Conservation (phyloP, 2,329 filamentous ascomycete species). For the Alternaria gansuensis region DNA sequence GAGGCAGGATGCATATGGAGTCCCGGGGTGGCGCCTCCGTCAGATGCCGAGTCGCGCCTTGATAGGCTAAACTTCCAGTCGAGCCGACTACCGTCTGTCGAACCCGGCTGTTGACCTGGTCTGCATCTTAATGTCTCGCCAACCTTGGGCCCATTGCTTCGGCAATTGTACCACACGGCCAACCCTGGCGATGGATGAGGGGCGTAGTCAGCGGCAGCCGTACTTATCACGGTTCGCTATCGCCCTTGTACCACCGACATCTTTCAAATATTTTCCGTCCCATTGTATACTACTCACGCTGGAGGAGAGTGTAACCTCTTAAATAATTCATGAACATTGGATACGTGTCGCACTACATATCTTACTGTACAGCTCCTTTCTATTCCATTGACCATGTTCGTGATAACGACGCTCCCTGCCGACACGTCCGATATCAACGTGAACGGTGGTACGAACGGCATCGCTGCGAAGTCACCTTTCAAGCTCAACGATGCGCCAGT, state of each 20-base stretch:
- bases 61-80: conserved; percentile 24
- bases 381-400: conserved; percentile 38
- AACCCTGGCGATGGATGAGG: conserved; percentile 1
- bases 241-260: conserved; percentile 8
- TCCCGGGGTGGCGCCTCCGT: conserved; percentile 24
- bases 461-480: conserved; percentile 26
- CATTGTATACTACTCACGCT: conserved; percentile 24
- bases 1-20: conserved; percentile 36
- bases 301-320: conserved; percentile 17
- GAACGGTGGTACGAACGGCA: conserved; percentile 22
- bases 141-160: conserved; percentile 15
- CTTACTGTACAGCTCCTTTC: background rate
- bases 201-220: conserved; percentile 5
- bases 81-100: conserved; percentile 17
- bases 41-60: conserved; percentile 30
- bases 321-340: conserved; percentile 20
- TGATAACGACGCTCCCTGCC: conserved; percentile 41
- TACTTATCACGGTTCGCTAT: conserved; percentile 13
- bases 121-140: conserved; percentile 11
- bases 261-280: conserved; percentile 13
- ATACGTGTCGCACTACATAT: conserved; percentile 5
- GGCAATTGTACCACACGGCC: conserved; percentile 26
- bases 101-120: conserved; percentile 9
- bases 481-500: conserved; percentile 51
- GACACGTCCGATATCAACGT: conserved; percentile 25